Conservation (phyloP, 169 alveolate species). For the Plasmodium yoelii region DNA sequence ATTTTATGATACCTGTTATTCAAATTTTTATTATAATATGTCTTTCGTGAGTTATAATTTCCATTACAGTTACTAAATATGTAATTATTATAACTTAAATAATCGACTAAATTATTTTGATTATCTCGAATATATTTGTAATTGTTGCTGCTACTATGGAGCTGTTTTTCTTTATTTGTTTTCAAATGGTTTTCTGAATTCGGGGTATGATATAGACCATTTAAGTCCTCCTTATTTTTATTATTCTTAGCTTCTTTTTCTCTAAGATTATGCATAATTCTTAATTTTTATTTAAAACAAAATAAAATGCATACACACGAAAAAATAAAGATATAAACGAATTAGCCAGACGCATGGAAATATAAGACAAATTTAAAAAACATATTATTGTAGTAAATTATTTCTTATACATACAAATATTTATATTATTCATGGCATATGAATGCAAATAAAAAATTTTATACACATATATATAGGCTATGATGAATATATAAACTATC, state of each 20-base stretch:
- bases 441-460: not conserved
- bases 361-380: slow-evolving; percentile 16
- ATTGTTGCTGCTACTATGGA: slow-evolving; percentile 10
- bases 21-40: slow-evolving; percentile 6
- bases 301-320: not conserved
- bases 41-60: slow-evolving; percentile 14
- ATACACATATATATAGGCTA: not conserved
- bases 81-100: slow-evolving; percentile 19
- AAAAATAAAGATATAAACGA: not conserved
- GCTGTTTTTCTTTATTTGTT: slow-evolving; percentile 9
- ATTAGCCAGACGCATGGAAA: not conserved
- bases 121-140: slow-evolving; percentile 8
- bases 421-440: slow-evolving; percentile 16
- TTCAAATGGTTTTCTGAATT: slow-evolving; percentile 21
- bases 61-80: slow-evolving; percentile 16
- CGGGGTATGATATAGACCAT: not conserved
- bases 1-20: slow-evolving; percentile 28
- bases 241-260: slow-evolving; percentile 12
- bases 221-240: slow-evolving; percentile 9
- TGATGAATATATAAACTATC: slow-evolving; percentile 4
- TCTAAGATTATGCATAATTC: slow-evolving; percentile 26
- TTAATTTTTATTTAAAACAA: not conserved
- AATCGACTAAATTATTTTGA: slow-evolving; percentile 14
- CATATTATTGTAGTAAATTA: slow-evolving; percentile 1
- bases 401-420: slow-evolving; percentile 3